Conservation (phyloP, 768 basidiomycete genomes). For the Lactarius vividus region DNA sequence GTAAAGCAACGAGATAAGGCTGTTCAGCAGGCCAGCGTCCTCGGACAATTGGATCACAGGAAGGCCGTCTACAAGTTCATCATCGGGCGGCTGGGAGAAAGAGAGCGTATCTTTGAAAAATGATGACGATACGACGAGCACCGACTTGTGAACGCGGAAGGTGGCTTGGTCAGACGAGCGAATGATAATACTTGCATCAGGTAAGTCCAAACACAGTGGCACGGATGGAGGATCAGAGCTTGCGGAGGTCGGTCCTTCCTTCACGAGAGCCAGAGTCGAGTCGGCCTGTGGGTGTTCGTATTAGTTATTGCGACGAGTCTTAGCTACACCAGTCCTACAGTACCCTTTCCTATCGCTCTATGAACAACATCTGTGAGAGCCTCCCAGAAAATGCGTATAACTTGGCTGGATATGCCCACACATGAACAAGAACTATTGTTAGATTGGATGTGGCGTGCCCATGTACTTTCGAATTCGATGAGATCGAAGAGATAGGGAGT, state of each 20-base stretch:
- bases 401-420: background rate
- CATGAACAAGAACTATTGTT: background rate
- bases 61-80: background rate
- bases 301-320: background rate
- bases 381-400: background rate
- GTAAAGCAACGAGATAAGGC: background rate
- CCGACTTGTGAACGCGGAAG: background rate
- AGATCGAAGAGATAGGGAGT: background rate
- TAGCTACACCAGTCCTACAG: background rate
- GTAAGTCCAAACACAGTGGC: background rate
- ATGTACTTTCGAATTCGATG: constrained; percentile 2
- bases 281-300: background rate
- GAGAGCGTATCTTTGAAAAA: background rate
- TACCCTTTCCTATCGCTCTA: background rate
- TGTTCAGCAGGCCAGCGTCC: background rate
- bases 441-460: background rate
- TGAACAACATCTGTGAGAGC: background rate
- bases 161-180: background rate
- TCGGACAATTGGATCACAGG: background rate
- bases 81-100: background rate
- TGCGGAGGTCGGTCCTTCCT: background rate
- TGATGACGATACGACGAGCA: background rate
- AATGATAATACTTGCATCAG: background rate
- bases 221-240: background rate
- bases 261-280: background rate